phyloP scores from a whole-genome alignment of 75 land plant species.

The Gnetum montanum region DNA sequence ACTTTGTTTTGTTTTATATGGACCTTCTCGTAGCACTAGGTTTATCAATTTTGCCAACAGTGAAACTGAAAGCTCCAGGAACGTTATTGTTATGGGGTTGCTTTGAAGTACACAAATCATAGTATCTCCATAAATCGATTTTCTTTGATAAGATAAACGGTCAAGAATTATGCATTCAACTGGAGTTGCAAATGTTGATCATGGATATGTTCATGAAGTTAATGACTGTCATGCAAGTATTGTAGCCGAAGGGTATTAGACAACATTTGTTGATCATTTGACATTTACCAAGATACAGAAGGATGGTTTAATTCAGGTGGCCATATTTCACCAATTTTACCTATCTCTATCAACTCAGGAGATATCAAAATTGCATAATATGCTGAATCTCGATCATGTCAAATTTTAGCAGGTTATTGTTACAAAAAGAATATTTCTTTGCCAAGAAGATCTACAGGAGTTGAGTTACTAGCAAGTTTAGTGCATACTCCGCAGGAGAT shows the following conservation, averaged over 20 bases:
- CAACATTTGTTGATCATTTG: background rate
- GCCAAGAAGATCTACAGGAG: slow-evolving; percentile 19
- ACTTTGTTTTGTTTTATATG: no score
- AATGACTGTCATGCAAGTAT: slow-evolving; percentile 16
- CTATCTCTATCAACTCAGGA: slow-evolving; percentile 22
- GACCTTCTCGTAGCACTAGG: no score
- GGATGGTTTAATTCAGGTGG: slow-evolving; percentile 24
- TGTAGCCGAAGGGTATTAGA: slow-evolving; percentile 13
- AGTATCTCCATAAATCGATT: no score
- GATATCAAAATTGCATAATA: slow-evolving; percentile 1
- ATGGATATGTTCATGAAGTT: slow-evolving; percentile 32
- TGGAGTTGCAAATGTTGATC: slow-evolving; percentile 26
- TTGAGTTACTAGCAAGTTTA: slow-evolving; percentile 1
- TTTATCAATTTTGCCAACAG: no score
- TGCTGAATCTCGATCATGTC: background rate
- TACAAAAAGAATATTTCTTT: slow-evolving; percentile 15
- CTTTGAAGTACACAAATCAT: no score
- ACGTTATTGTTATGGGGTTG: no score
- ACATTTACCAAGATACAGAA: slow-evolving; percentile 13
- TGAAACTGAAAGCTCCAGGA: no score
- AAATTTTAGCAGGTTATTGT: background rate
- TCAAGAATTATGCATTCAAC: background rate
- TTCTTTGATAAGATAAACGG: background rate
- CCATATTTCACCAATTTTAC: slow-evolving; percentile 35
- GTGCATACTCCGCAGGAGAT: background rate